phyloP scores from a whole-genome alignment of 257 asterid genomes.

The Plectranthus barbatus region DNA sequence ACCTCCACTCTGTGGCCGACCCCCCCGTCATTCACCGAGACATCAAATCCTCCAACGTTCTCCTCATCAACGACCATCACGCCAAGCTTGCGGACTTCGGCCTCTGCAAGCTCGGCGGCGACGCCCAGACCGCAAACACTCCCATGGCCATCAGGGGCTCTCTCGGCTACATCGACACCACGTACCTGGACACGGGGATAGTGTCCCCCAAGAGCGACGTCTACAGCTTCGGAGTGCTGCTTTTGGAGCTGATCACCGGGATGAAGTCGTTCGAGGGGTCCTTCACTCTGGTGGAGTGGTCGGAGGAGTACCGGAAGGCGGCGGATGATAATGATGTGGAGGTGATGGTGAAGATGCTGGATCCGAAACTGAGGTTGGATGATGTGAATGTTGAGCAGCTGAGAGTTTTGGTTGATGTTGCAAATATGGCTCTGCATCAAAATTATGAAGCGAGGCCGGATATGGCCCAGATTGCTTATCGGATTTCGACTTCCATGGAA shows the following conservation, averaged over 20 bases:
- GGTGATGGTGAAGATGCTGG: constrained; percentile 38
- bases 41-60: constrained; percentile 60
- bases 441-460: constrained; percentile 51
- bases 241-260: constrained; percentile 68
- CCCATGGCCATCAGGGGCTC: constrained; percentile 64
- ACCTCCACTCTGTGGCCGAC: constrained; percentile 67
- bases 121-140: constrained; percentile 35
- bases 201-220: constrained; percentile 69
- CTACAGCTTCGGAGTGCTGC: constrained; percentile 61
- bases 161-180: constrained; percentile 58
- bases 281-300: constrained; percentile 60
- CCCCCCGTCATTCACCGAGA: constrained; percentile 74
- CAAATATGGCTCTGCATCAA: constrained; percentile 42
- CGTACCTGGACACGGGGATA: constrained; percentile 52
- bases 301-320: constrained; percentile 44
- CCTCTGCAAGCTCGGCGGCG: constrained; percentile 63
- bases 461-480: constrained; percentile 48
- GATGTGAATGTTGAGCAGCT: constrained; percentile 41
- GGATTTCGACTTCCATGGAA: constrained; percentile 38
- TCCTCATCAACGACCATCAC: constrained; percentile 39
- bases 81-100: constrained; percentile 80
- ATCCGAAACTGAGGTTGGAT: constrained; percentile 41
- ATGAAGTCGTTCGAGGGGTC: constrained; percentile 64
- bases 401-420: constrained; percentile 35
- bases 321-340: constrained; percentile 29